Base-by-base conservation (phyloP, 164 flowering plant genomes). In the Liriodendron chinense region DNA sequence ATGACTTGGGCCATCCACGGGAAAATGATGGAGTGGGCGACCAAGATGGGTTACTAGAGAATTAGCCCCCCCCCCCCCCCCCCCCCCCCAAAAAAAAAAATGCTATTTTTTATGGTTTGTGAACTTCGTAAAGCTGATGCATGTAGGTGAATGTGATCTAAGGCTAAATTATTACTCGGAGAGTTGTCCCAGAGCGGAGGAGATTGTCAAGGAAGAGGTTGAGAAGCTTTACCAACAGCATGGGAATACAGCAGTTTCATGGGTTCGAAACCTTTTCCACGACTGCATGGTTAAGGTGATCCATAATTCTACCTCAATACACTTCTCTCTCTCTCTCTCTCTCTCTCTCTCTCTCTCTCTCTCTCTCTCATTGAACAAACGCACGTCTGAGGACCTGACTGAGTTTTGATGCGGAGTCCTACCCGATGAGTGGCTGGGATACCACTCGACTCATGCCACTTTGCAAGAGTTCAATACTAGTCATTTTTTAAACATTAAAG, bases 141-240 rank as follows among this genome's bases (percentile, higher is more conserved):
- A 2, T 68, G 64, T 26, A 80, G 83, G 80, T 20, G 71, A 66
- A 59, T 65, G 91, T 57, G 84, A 85, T 7, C 89, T 95, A 20
- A 82, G 84, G 76, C 47, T 84, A 13, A 82, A 91, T 74, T 91
- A 86, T 80, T 93, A 95, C 82, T 72, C 82, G 0, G 43, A 86
- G 50, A 90, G 91, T 56, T 93, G 98, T 73, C 98, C 98, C 4
- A 84, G 81, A 67, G 98, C 98, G 1, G 98, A 93, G 75, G 90
- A 87, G 18, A 92, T 91, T 53, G 76, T 95, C 79, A 95, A 84
- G 70, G 84, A 92, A 73, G 70, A 95, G 78, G 98, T 95, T 10
- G 61, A 18, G 59, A 75, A 76, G 13, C 75, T 93, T 21, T 92
- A 92, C 75, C 8, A 88, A 0, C 74, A 83, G 77, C 97, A 90